Percentiles rank a stretch among this genome's conserved stretches.
Conservation (phyloP, 2,329 filamentous ascomycete genomes). For the Colletotrichum endophyticum region DNA sequence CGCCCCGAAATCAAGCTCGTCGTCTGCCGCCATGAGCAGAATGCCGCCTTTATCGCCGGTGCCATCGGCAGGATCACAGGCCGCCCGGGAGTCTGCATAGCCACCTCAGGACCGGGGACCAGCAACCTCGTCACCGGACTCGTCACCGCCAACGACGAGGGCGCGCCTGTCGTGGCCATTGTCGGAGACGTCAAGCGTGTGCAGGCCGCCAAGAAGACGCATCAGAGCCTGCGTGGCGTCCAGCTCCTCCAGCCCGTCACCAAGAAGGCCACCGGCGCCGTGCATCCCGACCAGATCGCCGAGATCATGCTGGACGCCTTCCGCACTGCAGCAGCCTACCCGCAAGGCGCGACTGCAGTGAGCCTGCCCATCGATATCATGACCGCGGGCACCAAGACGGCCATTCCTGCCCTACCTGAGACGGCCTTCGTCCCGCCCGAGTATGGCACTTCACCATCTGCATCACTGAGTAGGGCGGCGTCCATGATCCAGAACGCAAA, state of each 20-base stretch:
- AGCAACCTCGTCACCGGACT: constrained; percentile 51
- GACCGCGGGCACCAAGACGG: constrained; percentile 36
- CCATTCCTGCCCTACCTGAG: constrained; percentile 39
- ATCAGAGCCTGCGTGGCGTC: constrained; percentile 48
- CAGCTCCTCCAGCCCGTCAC: constrained; percentile 47
- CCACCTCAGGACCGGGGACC: constrained; percentile 51
- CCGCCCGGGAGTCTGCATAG: constrained; percentile 49
- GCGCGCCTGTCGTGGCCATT: constrained; percentile 51
- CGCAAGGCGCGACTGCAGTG: constrained; percentile 47
- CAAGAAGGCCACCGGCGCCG: constrained; percentile 45
- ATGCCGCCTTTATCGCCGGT: constrained; percentile 54
- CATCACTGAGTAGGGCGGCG: constrained; percentile 36
- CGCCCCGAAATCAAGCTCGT: constrained; percentile 51
- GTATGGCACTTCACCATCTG: constrained; percentile 40
- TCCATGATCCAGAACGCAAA: constrained; percentile 35
- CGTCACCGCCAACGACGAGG: constrained; percentile 51
- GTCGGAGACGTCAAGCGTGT: constrained; percentile 49
- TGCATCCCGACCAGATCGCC: constrained; percentile 51
- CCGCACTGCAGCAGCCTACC: constrained; percentile 41
- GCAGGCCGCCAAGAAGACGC: constrained; percentile 49
- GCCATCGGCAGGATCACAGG: constrained; percentile 51
- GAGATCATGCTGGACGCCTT: constrained; percentile 52
- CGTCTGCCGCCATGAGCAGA: constrained; percentile 53
- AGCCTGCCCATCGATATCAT: constrained; percentile 50
- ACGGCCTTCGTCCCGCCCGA: constrained; percentile 43